Percentiles rank a stretch among this genome's conserved stretches.
phyloP scores from a whole-genome alignment of 1,284 basidiomycete genomes.

The Mycena sp. region DNA sequence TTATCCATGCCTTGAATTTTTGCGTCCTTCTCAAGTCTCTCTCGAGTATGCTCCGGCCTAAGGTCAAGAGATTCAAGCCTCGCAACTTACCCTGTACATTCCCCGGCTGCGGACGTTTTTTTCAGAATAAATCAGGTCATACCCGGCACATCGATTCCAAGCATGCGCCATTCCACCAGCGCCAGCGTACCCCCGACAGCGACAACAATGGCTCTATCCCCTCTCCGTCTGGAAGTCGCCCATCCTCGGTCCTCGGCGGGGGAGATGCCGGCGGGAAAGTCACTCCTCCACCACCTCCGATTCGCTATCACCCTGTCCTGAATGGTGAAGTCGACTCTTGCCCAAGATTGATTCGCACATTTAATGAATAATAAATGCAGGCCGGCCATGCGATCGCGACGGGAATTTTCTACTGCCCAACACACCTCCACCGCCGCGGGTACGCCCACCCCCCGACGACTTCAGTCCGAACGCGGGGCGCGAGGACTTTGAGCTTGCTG shows the following conservation, averaged over 20 bases:
- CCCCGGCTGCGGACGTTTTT: background rate
- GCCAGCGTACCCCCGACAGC: background rate
- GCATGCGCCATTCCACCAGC: background rate
- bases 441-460: slow-evolving; percentile 5
- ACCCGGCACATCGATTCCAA: background rate
- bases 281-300: background rate
- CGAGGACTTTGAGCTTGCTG: slow-evolving; percentile 30
- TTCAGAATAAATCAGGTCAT: background rate
- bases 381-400: slow-evolving; percentile 20
- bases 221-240: background rate
- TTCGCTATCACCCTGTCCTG: background rate
- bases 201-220: background rate
- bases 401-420: slow-evolving; percentile 20
- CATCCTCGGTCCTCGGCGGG: background rate
- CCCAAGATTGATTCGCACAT: too few species aligned
- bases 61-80: background rate
- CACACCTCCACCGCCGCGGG: background rate
- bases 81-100: background rate
- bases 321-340: background rate
- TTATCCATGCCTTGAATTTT: background rate
- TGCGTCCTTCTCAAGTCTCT: background rate
- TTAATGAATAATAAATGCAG: too few species aligned
- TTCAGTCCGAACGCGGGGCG: slow-evolving; percentile 28
- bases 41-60: background rate
- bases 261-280: background rate